phyloP scores from a whole-genome alignment of 2,329 filamentous ascomycete genomes.

The Cordyceps javanica region DNA sequence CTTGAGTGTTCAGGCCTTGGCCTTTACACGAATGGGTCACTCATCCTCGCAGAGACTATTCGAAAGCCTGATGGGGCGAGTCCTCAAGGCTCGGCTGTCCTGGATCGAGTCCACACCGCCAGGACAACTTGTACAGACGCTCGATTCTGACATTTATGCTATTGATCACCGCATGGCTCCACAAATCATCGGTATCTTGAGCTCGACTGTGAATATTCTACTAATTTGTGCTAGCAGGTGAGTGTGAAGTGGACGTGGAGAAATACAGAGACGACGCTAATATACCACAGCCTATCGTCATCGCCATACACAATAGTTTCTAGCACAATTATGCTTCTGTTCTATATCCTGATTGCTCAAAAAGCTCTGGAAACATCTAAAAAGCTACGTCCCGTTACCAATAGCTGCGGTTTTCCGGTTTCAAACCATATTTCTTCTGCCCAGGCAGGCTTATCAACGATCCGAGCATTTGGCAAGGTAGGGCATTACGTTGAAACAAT shows the following conservation, averaged over 20 bases:
- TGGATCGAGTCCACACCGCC: slow-evolving; percentile 11
- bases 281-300: neutral
- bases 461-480: slow-evolving; percentile 13
- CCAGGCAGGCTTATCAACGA: slow-evolving; percentile 7
- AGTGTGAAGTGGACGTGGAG: neutral
- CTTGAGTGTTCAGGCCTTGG: neutral
- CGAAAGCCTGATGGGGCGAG: neutral
- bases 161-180: slow-evolving; percentile 12
- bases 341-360: neutral
- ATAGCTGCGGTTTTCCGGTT: slow-evolving; percentile 1
- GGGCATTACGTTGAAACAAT: slow-evolving; percentile 2
- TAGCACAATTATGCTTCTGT: neutral
- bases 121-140: slow-evolving; percentile 7
- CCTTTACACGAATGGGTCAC: slow-evolving; percentile 4
- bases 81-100: slow-evolving; percentile 1
- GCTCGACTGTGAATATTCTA: neutral
- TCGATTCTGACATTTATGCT: slow-evolving; percentile 10
- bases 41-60: slow-evolving; percentile 7
- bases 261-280: neutral
- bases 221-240: slow-evolving; percentile 30
- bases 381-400: slow-evolving; percentile 3
- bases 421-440: slow-evolving; percentile 7
- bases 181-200: neutral
- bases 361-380: neutral
- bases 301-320: neutral